A percentile compares a stretch with the other conserved stretches of the same genome.
These are phyloP conservation scores for Coemansia sp. DNA, from an alignment of 192 early-diverging fungal species.

Conservation along the genomic window DNA sequence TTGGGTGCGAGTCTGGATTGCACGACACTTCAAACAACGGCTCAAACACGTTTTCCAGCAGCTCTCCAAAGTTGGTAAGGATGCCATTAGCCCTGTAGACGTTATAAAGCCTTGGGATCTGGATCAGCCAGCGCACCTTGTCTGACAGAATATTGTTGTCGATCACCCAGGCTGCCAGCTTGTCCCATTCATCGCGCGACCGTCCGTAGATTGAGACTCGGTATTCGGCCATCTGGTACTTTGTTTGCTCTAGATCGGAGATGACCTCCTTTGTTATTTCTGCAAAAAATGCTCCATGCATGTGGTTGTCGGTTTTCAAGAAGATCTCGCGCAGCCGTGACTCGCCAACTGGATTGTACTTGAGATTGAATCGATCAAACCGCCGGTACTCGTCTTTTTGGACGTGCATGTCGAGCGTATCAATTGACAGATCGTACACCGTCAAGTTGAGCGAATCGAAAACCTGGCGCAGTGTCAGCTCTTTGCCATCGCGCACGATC, in stretches of 20 bases:
- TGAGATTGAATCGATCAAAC: constrained; percentile 96
- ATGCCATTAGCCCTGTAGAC: constrained; percentile 73
- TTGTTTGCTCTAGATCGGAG: constrained; percentile 85
- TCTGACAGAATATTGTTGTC: constrained; percentile 84
- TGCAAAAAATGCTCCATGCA: constrained; percentile 84
- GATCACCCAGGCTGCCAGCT: constrained; percentile 89
- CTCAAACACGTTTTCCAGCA: constrained; percentile 80
- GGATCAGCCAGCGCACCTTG: constrained; percentile 95
- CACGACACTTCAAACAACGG: constrained; percentile 90
- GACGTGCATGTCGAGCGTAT: constrained; percentile 96
- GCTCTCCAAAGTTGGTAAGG: constrained; percentile 73
- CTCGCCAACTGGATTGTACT: constrained; percentile 97
- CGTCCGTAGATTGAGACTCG: constrained; percentile 94
- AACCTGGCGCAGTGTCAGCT: constrained; percentile 79
- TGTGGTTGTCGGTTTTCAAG: constrained; percentile 91
- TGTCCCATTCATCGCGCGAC: constrained; percentile 86
- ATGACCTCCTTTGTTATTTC: constrained; percentile 93
- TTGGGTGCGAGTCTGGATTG: constrained; percentile 81
- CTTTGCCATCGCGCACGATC: constrained; percentile 80
- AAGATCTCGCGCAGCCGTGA: constrained; percentile 94
- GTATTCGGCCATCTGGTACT: constrained; percentile 95
- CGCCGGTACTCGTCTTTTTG: constrained; percentile 95
- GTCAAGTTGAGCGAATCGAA: constrained; percentile 88
- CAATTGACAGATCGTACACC: constrained; percentile 92
- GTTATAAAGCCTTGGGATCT: constrained; percentile 89